These are phyloP conservation scores for Lactarius akahatsu DNA, from an alignment of 768 basidiomycete species.

Conservation along the genomic window DNA sequence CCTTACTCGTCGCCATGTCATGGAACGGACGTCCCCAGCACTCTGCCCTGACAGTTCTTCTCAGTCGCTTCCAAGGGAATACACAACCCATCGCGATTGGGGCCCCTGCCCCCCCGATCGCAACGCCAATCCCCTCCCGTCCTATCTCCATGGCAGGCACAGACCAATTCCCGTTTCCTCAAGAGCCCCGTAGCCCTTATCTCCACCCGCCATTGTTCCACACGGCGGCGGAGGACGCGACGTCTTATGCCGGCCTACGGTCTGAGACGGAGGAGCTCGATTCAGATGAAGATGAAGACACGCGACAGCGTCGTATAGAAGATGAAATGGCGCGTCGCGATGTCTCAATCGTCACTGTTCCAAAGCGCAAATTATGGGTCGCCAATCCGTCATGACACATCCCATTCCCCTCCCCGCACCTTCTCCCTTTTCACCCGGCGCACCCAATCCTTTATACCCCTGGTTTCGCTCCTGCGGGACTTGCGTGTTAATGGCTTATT, in stretches of 20 bases:
- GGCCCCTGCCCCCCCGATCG: slow-evolving; percentile 29
- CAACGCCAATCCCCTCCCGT: slow-evolving; percentile 42
- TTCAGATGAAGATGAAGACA: slow-evolving; percentile 72
- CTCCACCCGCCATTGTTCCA: slow-evolving; percentile 64
- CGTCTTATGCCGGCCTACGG: slow-evolving; percentile 50
- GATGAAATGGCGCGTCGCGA: slow-evolving; percentile 80
- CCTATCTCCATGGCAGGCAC: slow-evolving; percentile 43
- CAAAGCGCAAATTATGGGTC: slow-evolving; percentile 72
- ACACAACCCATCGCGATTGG: slow-evolving; percentile 26
- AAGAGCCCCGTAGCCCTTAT: slow-evolving; percentile 56
- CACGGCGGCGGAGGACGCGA: slow-evolving; percentile 44
- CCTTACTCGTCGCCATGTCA: slow-evolving; percentile 50
- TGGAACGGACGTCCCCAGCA: slow-evolving; percentile 57
- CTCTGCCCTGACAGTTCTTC: slow-evolving; percentile 55
- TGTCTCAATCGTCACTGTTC: slow-evolving; percentile 75
- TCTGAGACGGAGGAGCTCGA: slow-evolving; percentile 48
- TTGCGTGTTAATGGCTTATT: slow-evolving; percentile 18
- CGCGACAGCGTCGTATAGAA: slow-evolving; percentile 71
- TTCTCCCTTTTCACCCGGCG: background rate
- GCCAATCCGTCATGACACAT: slow-evolving; percentile 55
- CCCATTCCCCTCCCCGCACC: background rate
- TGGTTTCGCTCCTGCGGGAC: slow-evolving; percentile 3
- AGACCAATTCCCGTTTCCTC: slow-evolving; percentile 47
- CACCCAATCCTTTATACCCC: slow-evolving; percentile 12
- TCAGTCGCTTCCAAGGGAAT: slow-evolving; percentile 44